These are phyloP conservation scores for Dittrichia graveolens DNA, from an alignment of 129 eudicot genomes.

Conservation along the genomic window DNA sequence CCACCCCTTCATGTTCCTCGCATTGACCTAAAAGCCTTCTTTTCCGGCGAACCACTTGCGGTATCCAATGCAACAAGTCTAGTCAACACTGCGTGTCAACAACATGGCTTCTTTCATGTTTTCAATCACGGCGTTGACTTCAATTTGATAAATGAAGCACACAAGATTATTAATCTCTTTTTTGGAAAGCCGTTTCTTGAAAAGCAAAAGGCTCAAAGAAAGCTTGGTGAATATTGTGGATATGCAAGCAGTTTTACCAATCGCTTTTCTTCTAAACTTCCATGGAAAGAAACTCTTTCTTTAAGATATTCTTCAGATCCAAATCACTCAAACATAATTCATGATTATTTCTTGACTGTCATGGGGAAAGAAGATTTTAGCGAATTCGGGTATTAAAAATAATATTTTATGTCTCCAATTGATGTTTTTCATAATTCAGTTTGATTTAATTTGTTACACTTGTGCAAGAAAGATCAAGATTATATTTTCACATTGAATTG, in stretches of 20 bases:
- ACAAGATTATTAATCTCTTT: conserved; percentile 46
- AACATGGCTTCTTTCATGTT: conserved; percentile 78
- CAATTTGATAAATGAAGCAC: conserved; percentile 60
- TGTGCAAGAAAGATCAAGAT: neutral
- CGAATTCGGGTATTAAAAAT: conserved; percentile 63
- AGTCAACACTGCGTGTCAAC: conserved; percentile 58
- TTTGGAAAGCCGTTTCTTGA: conserved; percentile 59
- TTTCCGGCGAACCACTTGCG: conserved; percentile 55
- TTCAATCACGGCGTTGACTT: conserved; percentile 74
- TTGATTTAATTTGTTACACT: neutral
- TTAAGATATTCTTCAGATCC: conserved; percentile 50
- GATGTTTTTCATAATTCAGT: neutral
- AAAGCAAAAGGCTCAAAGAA: conserved; percentile 65
- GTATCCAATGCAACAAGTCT: conserved; percentile 45
- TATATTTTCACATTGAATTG: too few species aligned
- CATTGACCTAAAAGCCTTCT: conserved; percentile 63
- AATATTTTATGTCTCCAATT: neutral
- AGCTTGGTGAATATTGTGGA: conserved; percentile 65
- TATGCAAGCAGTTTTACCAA: conserved; percentile 87
- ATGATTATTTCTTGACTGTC: conserved; percentile 52
- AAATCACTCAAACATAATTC: conserved; percentile 36
- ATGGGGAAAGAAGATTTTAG: conserved; percentile 70
- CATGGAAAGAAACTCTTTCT: conserved; percentile 96
- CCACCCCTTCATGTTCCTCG: conserved; percentile 58
- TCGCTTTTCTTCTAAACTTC: conserved; percentile 78